phyloP scores from a whole-genome alignment of 1,284 basidiomycete genomes.

The Pseudozyma hubeiensis region DNA sequence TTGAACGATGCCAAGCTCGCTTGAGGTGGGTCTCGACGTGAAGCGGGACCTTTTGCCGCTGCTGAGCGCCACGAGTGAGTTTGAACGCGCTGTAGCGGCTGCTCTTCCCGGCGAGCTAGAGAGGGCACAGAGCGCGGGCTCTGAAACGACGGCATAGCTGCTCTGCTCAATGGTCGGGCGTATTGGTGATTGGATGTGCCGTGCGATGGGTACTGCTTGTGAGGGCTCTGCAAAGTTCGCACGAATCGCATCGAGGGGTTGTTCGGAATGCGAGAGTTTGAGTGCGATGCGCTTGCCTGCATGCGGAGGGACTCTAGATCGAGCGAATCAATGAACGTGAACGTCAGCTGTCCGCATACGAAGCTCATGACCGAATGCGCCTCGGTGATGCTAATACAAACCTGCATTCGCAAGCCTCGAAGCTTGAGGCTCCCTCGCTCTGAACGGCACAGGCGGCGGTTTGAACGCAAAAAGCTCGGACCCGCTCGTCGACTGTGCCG shows the following conservation, averaged over 20 bases:
- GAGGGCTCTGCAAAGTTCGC: not conserved
- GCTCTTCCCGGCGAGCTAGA: constrained; percentile 4
- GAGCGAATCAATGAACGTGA: no score
- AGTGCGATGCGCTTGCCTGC: not conserved
- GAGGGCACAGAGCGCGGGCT: constrained; percentile 2
- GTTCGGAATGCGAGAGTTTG: not conserved
- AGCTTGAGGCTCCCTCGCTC: constrained; percentile 8
- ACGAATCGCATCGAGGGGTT: not conserved
- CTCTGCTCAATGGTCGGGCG: constrained; percentile 1
- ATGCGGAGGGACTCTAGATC: not conserved
- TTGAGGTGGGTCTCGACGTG: not conserved
- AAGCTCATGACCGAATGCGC: not conserved
- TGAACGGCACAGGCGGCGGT: constrained; percentile 16
- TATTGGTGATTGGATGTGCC: constrained; percentile 2
- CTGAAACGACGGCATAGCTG: not conserved
- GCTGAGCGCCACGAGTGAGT: not conserved
- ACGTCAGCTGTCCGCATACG: not conserved
- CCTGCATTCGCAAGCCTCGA: constrained; percentile 4
- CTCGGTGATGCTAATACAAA: constrained; percentile 2
- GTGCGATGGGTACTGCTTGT: constrained; percentile 2
- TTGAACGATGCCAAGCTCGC: not conserved
- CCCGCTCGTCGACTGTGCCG: constrained; percentile 18
- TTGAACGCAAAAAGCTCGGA: constrained; percentile 38
- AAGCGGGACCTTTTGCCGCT: not conserved
- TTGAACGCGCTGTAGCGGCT: constrained; percentile 1